A percentile compares a stretch with the other conserved stretches of the same genome.
Evolutionary conservation across 176 grass and related monocot genomes (phyloP).

Genomic region (Carex parvula): DNA sequence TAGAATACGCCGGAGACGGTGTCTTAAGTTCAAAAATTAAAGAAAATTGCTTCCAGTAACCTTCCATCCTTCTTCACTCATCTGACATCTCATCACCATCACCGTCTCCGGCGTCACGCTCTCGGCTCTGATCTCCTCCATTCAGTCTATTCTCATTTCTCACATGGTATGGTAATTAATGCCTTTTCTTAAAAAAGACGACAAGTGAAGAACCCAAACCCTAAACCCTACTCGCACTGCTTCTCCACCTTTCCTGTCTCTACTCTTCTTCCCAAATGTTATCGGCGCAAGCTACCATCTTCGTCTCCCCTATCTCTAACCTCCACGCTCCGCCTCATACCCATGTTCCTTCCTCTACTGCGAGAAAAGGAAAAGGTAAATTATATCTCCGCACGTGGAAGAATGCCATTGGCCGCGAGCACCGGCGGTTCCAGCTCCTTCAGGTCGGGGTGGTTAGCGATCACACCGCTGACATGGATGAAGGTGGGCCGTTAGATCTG

Average conservation of each 20-base stretch:
- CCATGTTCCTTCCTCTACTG: slow-evolving; percentile 1
- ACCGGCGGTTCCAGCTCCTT: slow-evolving; percentile 30
- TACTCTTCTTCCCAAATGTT: neutral
- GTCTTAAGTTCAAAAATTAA: neutral
- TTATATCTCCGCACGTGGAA: slow-evolving; percentile 71
- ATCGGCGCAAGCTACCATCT: neutral
- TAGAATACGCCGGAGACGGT: no score
- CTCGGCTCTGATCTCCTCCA: no score
- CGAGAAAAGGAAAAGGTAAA: slow-evolving; percentile 3
- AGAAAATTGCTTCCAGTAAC: no score
- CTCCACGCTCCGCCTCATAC: neutral
- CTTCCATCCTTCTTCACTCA: neutral
- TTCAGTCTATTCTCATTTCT: no score
- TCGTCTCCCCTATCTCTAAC: slow-evolving; percentile 8
- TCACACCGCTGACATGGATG: neutral
- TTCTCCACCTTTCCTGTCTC: slow-evolving; percentile 13
- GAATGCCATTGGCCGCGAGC: slow-evolving; percentile 55
- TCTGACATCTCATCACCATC: neutral
- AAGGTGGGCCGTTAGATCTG: neutral
- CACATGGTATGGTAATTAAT: no score
- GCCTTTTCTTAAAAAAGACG: neutral
- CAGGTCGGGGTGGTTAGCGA: slow-evolving; percentile 21
- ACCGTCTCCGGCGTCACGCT: neutral
- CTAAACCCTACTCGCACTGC: neutral
- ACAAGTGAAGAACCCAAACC: neutral